phyloP scores from a whole-genome alignment of 2,329 filamentous ascomycete genomes.

The Epichloe aotearoae region DNA sequence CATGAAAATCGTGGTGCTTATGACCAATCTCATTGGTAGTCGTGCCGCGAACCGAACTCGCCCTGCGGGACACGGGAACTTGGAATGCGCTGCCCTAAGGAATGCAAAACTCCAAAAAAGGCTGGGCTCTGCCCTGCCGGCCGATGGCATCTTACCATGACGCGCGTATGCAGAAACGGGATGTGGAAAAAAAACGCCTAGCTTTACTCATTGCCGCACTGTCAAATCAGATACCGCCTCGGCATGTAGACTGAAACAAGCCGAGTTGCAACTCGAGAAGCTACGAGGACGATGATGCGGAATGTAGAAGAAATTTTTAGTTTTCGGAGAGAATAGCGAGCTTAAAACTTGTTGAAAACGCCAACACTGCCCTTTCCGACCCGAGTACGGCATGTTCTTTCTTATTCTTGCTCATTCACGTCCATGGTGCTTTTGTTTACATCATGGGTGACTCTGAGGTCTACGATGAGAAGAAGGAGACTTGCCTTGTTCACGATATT shows the following conservation, averaged over 20 bases:
- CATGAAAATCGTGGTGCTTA: too few species aligned
- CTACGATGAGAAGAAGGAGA: background rate
- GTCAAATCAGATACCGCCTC: background rate
- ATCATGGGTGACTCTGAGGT: background rate
- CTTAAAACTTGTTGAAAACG: background rate
- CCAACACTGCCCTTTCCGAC: background rate
- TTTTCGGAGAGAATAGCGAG: background rate
- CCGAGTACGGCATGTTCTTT: background rate
- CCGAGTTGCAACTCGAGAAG: background rate
- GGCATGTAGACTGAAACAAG: constrained; percentile 1
- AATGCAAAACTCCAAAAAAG: background rate
- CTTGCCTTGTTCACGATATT: background rate
- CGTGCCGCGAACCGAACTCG: background rate
- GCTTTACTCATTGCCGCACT: background rate
- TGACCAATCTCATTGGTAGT: background rate
- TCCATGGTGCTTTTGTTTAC: background rate
- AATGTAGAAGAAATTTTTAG: background rate
- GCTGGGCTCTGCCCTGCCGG: background rate
- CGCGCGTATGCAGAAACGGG: background rate
- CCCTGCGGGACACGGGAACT: background rate
- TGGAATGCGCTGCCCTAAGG: background rate
- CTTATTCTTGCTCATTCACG: background rate
- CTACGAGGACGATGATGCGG: background rate
- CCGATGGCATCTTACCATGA: background rate
- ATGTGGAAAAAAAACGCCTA: background rate